Conservation (phyloP, 2,329 filamentous ascomycete genomes). For the Sarocladium oryzae region DNA sequence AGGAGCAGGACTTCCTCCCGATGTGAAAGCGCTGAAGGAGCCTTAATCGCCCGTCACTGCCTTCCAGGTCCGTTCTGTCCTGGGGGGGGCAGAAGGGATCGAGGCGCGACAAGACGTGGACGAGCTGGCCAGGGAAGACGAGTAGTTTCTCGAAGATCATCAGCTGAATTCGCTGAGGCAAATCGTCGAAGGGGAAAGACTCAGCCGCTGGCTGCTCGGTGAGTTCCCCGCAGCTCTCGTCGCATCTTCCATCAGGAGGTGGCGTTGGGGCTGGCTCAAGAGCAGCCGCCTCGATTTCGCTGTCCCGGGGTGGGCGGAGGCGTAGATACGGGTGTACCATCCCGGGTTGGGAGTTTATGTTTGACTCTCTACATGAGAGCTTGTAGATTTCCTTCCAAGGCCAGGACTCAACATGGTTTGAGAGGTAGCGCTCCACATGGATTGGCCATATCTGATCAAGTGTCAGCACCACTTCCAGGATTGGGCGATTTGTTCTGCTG, state of each 20-base stretch:
- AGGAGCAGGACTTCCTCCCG: constrained; percentile 20
- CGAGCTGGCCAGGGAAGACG: constrained; percentile 23
- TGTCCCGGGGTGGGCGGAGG: not conserved
- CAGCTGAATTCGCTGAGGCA: not conserved
- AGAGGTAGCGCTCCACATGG: not conserved
- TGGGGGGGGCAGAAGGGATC: constrained; percentile 26
- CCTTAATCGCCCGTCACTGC: constrained; percentile 10
- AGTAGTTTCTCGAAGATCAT: constrained; percentile 21
- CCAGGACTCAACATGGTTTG: not conserved
- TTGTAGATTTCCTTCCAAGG: constrained; percentile 18
- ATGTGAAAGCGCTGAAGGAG: constrained; percentile 35
- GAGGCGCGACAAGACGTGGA: constrained; percentile 40
- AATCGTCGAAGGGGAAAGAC: too few relatives aligned
- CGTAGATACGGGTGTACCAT: not conserved
- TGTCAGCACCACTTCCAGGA: too few relatives aligned
- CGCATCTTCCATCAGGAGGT: too few relatives aligned
- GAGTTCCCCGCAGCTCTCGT: too few relatives aligned
- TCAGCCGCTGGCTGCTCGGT: too few relatives aligned
- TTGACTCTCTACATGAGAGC: constrained; percentile 27
- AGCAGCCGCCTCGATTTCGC: not conserved
- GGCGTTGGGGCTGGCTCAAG: not conserved
- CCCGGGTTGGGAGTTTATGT: not conserved
- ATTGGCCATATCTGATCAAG: not conserved
- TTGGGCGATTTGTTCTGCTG: too few relatives aligned
- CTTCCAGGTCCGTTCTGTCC: constrained; percentile 10